Base-by-base conservation (phyloP, 2,329 filamentous ascomycete species). In the Coniochaeta sp. region DNA sequence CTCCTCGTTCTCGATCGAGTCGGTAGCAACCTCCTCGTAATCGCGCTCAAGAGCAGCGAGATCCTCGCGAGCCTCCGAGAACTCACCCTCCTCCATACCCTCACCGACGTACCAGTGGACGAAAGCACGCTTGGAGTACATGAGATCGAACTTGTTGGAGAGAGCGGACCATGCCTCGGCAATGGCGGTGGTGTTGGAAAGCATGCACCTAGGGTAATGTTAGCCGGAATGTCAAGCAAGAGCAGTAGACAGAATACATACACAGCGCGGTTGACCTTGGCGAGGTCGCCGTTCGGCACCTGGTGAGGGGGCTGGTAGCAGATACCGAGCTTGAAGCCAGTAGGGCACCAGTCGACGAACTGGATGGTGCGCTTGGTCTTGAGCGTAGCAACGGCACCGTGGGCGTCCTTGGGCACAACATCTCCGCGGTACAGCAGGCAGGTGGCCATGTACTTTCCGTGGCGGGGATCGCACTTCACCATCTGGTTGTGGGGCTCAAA, bases 401-500 rank as follows among this genome's bases (percentile, higher is more conserved):
- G 89, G 61, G 89, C 89, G 67, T 97, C 92, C 77, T 95, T 95
- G 74, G 92, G 89, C 57, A 97, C 94, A 63, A 99, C 92, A 66
- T 97, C 94, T 73, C 92, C 94, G 71, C 92, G 92, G 85, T 99
- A 99, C 71, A 99, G 79, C 75, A 99, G 75, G 74, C 91, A 96
- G 65, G 91, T 96, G 60, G 92, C 92, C 92, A 99, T 99, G 84
- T 99, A 99, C 83, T 99, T 99, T 75, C 92, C 92, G 73, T 95
- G 91, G 68, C 91, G 91, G 63, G 92, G 92, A 72, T 99, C 94
- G 70, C 92, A 99, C 83, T 96, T 96, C 72, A 99, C 92, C 92
- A 99, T 99, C 86, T 99, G 92, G 85, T 96, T 96, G 85, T 96
- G 89, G 64, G 92, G 91, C 84, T 99, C 92, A 78, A 99, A 99